Evolutionary conservation across 176 grass and related monocot genomes (phyloP).

Genomic region (Rhynchospora tenuis): DNA sequence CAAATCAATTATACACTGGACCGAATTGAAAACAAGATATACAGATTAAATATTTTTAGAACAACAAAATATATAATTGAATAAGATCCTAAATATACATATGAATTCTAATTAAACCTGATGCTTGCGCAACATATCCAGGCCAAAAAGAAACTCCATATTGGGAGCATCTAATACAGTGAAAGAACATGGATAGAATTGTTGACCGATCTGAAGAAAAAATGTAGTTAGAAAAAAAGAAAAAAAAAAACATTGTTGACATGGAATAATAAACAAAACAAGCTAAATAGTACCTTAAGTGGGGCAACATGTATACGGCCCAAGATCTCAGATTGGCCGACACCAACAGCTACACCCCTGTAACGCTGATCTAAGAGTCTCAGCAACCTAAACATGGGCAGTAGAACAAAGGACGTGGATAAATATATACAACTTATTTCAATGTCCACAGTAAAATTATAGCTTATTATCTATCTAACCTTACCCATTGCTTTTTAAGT

Average conservation of each 20-base stretch:
- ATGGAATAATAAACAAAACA: background rate
- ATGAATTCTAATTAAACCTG: conserved; percentile 46
- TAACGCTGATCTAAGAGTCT: conserved; percentile 94
- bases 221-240: conserved; percentile 14
- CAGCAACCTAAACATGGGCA: conserved; percentile 48
- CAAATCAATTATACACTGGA: conserved; percentile 97
- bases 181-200: conserved; percentile 92
- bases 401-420: background rate
- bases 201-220: conserved; percentile 56
- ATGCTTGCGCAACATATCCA: conserved; percentile 99
- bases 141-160: conserved; percentile 98
- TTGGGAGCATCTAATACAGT: conserved; percentile 96
- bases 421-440: background rate
- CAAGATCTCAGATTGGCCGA: conserved; percentile 94
- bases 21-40: conserved; percentile 15
- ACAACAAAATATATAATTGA: conserved; percentile 1
- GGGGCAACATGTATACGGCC: conserved; percentile 96
- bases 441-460: background rate
- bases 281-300: conserved; percentile 59
- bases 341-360: conserved; percentile 80
- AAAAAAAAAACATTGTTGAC: conserved; percentile 11
- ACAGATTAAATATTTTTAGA: background rate
- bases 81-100: conserved; percentile 20
- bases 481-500: background rate
- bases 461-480: conserved; percentile 3